A percentile compares a stretch with the other conserved stretches of the same genome.
These are phyloP conservation scores for Candida argentea DNA, from an alignment of 805 yeast genomes.

Conservation along the genomic window DNA sequence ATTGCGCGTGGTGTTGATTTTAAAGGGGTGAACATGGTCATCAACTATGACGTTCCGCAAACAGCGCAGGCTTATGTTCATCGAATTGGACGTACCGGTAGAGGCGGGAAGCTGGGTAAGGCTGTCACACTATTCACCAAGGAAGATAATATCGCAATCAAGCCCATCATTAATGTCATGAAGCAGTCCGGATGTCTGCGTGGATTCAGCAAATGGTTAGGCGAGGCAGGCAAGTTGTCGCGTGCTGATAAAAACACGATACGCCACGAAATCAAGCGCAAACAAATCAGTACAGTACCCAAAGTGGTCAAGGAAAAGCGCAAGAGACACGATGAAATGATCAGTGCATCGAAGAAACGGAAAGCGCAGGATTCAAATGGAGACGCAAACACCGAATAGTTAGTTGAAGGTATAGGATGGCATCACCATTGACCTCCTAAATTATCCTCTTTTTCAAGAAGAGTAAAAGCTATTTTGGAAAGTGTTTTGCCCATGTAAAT, in stretches of 20 bases:
- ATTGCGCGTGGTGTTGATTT: constrained; percentile 95
- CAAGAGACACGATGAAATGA: constrained; percentile 58
- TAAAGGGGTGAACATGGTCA: constrained; percentile 88
- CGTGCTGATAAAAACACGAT: constrained; percentile 53
- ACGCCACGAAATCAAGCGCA: constrained; percentile 54
- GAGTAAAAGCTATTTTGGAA: too few relatives aligned
- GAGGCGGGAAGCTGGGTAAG: constrained; percentile 80
- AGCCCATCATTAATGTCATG: constrained; percentile 89
- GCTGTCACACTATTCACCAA: constrained; percentile 92
- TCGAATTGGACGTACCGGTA: constrained; percentile 97
- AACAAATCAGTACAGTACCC: constrained; percentile 79
- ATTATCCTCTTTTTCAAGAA: too few relatives aligned
- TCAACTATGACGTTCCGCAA: constrained; percentile 93
- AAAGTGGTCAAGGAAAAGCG: constrained; percentile 53
- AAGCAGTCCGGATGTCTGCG: constrained; percentile 71
- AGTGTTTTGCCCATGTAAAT: too few relatives aligned
- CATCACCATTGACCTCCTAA: too few relatives aligned
- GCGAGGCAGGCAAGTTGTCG: constrained; percentile 52
- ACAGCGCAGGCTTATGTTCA: constrained; percentile 93
- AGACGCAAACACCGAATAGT: neutral
- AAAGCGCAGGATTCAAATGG: constrained; percentile 16
- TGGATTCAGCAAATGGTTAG: constrained; percentile 75
- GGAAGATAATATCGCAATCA: constrained; percentile 67
- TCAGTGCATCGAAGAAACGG: constrained; percentile 61
- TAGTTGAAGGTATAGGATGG: neutral